Evolutionary conservation across 1,284 basidiomycete genomes (phyloP).

Genomic region (Ustilago trichophora): DNA sequence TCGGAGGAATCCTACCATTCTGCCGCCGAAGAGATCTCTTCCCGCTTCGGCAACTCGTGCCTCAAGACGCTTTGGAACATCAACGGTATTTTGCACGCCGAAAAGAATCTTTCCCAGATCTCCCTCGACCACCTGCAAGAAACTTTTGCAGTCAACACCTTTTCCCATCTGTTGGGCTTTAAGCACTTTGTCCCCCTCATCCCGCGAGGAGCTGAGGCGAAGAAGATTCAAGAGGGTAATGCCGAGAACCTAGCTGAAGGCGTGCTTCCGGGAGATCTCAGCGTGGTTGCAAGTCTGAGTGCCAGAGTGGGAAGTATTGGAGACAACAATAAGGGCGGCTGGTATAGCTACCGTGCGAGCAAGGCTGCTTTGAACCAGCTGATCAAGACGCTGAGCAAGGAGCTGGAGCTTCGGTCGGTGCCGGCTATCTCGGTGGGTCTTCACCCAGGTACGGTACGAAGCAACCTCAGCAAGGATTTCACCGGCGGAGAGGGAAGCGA

Average conservation of each 20-base stretch:
- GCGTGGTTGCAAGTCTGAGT: slow-evolving; percentile 69
- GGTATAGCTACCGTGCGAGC: slow-evolving; percentile 79
- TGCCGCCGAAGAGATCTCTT: slow-evolving; percentile 66
- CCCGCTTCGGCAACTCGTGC: slow-evolving; percentile 66
- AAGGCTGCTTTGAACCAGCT: slow-evolving; percentile 81
- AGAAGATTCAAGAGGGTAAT: slow-evolving; percentile 33
- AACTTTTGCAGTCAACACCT: slow-evolving; percentile 69
- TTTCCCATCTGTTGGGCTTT: slow-evolving; percentile 69
- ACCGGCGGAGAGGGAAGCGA: slow-evolving; percentile 55
- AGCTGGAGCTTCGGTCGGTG: slow-evolving; percentile 71
- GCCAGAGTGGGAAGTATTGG: slow-evolving; percentile 75
- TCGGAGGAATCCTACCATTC: slow-evolving; percentile 67
- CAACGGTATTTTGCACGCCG: slow-evolving; percentile 71
- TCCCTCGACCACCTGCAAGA: slow-evolving; percentile 69
- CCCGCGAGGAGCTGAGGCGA: slow-evolving; percentile 57
- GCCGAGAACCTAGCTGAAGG: slow-evolving; percentile 61
- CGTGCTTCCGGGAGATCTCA: slow-evolving; percentile 60
- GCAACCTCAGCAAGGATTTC: slow-evolving; percentile 69
- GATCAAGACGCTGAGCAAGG: slow-evolving; percentile 75
- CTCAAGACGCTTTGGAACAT: slow-evolving; percentile 69
- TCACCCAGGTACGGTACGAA: slow-evolving; percentile 70
- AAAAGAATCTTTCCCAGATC: slow-evolving; percentile 73
- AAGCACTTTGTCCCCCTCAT: slow-evolving; percentile 71
- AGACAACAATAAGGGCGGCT: slow-evolving; percentile 74
- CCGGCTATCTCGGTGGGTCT: slow-evolving; percentile 71